Percentiles rank a stretch among this genome's conserved stretches.
Conservation (phyloP, 768 basidiomycete genomes). For the Terana coerulea region DNA sequence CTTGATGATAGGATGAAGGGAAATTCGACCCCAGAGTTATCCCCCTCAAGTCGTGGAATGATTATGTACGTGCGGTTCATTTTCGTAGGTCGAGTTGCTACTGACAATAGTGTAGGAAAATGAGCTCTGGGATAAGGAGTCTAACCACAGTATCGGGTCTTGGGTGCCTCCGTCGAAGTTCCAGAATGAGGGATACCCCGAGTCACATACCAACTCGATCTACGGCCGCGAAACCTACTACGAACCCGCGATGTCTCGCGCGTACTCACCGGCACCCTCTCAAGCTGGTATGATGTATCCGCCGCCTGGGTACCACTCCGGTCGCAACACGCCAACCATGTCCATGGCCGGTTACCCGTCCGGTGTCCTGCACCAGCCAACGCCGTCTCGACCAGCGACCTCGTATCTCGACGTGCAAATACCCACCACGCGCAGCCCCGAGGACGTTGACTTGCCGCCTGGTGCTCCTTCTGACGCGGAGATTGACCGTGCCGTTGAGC, state of each 20-base stretch:
- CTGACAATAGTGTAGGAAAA: constrained; percentile 57
- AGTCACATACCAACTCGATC: constrained; percentile 73
- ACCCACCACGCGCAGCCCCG: constrained; percentile 49
- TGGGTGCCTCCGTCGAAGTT: constrained; percentile 80
- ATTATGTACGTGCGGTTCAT: constrained; percentile 60
- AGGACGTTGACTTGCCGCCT: constrained; percentile 41
- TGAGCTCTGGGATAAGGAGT: constrained; percentile 96
- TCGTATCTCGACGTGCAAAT: constrained; percentile 76
- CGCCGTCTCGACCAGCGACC: constrained; percentile 67
- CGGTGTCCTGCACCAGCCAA: constrained; percentile 50
- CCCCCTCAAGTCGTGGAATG: constrained; percentile 95
- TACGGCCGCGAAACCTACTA: constrained; percentile 89
- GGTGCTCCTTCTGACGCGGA: constrained; percentile 62
- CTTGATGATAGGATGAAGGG: constrained; percentile 75
- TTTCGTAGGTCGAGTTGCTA: not conserved
- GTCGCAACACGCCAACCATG: constrained; percentile 58
- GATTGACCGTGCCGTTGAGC: constrained; percentile 70
- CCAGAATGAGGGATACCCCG: constrained; percentile 70
- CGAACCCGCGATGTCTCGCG: constrained; percentile 54
- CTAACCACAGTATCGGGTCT: constrained; percentile 91
- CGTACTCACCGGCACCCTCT: constrained; percentile 72
- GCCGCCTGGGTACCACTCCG: constrained; percentile 73
- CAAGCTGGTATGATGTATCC: constrained; percentile 50
- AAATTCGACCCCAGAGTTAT: constrained; percentile 93
- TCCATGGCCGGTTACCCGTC: constrained; percentile 11